Evolutionary conservation across 441 rosid genomes (phyloP), one percentile per base, ranked within the genome.

Genomic region (Arabidopsis hybrid): DNA sequence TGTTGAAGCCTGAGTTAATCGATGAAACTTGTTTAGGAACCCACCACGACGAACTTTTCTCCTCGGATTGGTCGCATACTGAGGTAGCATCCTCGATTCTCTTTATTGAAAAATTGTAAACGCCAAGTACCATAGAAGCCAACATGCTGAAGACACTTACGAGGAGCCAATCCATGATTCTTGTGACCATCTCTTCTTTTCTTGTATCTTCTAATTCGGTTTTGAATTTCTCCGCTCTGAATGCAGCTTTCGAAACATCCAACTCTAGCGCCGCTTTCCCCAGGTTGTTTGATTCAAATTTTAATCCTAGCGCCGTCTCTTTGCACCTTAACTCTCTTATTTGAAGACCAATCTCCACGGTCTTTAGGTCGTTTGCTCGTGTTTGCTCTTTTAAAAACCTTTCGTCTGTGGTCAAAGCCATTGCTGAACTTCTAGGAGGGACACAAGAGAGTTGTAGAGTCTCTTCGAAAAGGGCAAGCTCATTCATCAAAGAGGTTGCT

Each of bases 321-420:
- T 90, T 87, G 71, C 89, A 62, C 61, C 69, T 77, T 82, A 95
- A 39, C 74, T 69, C 83, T 80, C 68, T 78, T 88, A 83, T 81
- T 4, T 76, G 59, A 72, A 91, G 82, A 80, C 85, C 71, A 55
- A 87, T 87, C 86, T 91, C 94, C 64, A 85, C 8, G n/a, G 72
- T 51, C 85, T 89, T 91, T 56, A 96, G 86, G 80, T 96, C 88
- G 79, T 96, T 93, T 17, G 89, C 87, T 56, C 96, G 89, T 40
- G 85, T 71, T 78, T 89, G 91, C 81, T 89, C 97, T 56, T 77
- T 39, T 46, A 91, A 32, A 18, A 85, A 89, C 75, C 81, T 87
- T 78, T 88, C 89, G 1, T 83, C 34, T 42, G 80, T 78, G 74
- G 81, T 81, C 40, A 67, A 62, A 3, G 86, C 70, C 62, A 79